Evolutionary conservation across 2,329 filamentous ascomycete genomes (phyloP).

Genomic region (Penicillium sp.): DNA sequence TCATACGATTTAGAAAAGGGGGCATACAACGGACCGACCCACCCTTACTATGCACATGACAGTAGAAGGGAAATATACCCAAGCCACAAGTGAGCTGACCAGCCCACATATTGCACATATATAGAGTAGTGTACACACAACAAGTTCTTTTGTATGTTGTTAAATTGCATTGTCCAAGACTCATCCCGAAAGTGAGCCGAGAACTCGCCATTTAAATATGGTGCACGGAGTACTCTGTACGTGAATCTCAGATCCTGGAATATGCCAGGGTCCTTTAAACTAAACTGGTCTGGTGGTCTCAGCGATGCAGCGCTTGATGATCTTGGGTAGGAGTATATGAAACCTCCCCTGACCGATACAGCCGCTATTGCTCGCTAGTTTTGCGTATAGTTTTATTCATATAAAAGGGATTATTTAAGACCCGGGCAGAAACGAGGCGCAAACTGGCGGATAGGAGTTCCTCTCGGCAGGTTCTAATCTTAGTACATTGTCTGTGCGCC

Average conservation of each 20-base stretch:
- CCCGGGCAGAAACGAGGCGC: not conserved
- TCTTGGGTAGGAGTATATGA: not conserved
- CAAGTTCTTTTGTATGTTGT: not conserved
- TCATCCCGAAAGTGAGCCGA: not conserved
- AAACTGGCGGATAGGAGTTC: not conserved
- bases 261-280: not conserved
- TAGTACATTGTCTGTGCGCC: constrained; percentile 7
- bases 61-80: no score
- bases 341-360: not conserved
- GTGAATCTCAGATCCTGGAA: not conserved
- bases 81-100: no score
- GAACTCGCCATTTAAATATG: not conserved
- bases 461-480: constrained; percentile 11
- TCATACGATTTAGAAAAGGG: no score
- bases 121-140: not conserved
- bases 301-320: not conserved
- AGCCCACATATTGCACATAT: no score
- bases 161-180: not conserved
- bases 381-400: not conserved
- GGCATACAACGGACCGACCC: no score
- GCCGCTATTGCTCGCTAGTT: not conserved
- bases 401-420: not conserved
- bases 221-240: not conserved
- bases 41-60: no score
- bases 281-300: not conserved